Evolutionary conservation across 2,329 filamentous ascomycete genomes (phyloP).

Genomic region (Fusarium udum): DNA sequence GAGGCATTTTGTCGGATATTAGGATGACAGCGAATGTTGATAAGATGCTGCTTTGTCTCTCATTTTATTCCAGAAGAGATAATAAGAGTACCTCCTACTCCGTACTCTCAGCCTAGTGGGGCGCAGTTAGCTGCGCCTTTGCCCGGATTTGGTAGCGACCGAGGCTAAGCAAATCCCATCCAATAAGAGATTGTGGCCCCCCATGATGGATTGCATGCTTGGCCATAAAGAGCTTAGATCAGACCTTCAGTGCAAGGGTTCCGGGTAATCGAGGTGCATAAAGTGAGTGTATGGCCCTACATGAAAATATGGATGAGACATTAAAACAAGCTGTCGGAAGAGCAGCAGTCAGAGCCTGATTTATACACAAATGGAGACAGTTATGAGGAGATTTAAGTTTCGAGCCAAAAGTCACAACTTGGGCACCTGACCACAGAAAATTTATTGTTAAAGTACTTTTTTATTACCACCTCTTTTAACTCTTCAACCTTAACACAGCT

Average conservation of each 20-base stretch:
- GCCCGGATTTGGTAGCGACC: not conserved
- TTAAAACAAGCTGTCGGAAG: not conserved
- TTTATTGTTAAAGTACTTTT: too few relatives aligned
- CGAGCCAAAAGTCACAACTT: not conserved
- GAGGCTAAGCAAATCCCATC: not conserved
- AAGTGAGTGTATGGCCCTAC: not conserved
- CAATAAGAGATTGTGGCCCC: not conserved
- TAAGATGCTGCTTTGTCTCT: not conserved
- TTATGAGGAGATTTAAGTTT: not conserved
- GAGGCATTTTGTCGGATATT: conserved; percentile 4
- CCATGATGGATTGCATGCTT: too few relatives aligned
- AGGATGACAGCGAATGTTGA: not conserved
- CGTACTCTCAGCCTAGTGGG: not conserved
- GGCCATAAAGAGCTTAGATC: not conserved
- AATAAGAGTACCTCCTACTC: not conserved
- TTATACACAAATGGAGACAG: not conserved
- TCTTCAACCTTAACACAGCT: not conserved
- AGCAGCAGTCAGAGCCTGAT: not conserved
- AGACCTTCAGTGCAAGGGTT: not conserved
- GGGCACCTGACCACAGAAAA: too few relatives aligned
- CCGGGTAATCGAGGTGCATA: not conserved
- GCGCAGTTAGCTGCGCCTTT: not conserved
- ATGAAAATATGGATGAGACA: not conserved
- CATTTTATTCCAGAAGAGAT: not conserved
- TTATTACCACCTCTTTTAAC: not conserved